Evolutionary conservation across 148 eudicot genomes (phyloP), one percentile per base, ranked within the genome.

Genomic region (Rhododendron henanense): DNA sequence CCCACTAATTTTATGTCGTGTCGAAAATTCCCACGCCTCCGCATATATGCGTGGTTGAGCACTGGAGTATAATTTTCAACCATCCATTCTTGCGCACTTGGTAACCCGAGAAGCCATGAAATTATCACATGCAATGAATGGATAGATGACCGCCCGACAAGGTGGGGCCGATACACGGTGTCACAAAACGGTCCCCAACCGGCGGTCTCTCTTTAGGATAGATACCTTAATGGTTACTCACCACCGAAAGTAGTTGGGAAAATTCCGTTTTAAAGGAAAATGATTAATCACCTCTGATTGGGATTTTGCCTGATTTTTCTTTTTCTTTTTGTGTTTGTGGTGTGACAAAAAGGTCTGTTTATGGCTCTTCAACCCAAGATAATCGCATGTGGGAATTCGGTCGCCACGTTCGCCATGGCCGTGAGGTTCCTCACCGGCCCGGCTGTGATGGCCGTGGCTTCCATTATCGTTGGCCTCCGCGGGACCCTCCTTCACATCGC

Each of bases 281-380:
- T 71, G 35, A 71, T 71, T 33, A 47, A 45, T 65, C 11, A 25
- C 25, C 16, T 79, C 9, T 50, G 21, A 7, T 14, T 31, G 25
- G n/a, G 23, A 11, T n/a, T 50, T 1, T 48, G 15, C 10, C 33
- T 67, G 37, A 31, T 4, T 71, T 28, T 65, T n/a, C 1, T 0
- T 71, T 28, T 10, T 3, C 13, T 67, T 13, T n/a, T 25, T 25
- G 33, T 71, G 76, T 71, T 25, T 50, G 3, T 28, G 7, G 39
- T 37, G 33, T 53, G 35, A 41, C 77, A 25, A 82, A 65, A 84
- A 95, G 98, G 98, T 86, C 85, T 96, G 88, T 96, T 96, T 87
- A 96, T 96, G 98, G 98, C 98, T 50, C 90, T 96, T 53, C 98
- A 96, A 94, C 98, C 98, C 0, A 96, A 93, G 92, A 89, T 96